Evolutionary conservation across 176 grass and related monocot genomes (phyloP), one percentile per base, ranked within the genome.

Genomic region (Avena sativa): DNA sequence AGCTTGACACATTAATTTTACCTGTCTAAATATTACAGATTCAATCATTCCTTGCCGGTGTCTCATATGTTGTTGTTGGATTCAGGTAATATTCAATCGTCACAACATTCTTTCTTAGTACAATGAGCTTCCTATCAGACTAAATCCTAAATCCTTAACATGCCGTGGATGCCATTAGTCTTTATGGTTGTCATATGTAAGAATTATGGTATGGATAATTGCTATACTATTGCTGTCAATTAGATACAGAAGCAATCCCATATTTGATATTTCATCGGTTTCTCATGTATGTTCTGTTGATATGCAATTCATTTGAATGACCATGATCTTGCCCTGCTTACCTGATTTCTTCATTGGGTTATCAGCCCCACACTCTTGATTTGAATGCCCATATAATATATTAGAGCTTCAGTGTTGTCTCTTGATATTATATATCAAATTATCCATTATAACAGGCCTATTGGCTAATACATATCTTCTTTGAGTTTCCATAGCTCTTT

Each of bases 1-100:
- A 53, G 68, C 32, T 61, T 56, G 21, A 65, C 65, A 48, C 17
- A 62, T 68, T 63, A 63, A 51, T 11, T 25, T 84, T 78, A 44
- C 55, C 59, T 73, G 4, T 66, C 56, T 91, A 86, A 83, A 52
- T 83, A n/a, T 87, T 90, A 81, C 91, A 98, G 95, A 95, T 98
- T 81, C 96, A 98, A 71, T 98, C 96, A 52, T 98, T 98, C 75
- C 91, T 98, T 91, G 96, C 93, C 28, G 96, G 96, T 51, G 96
- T 98, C 57, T 87, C 91, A 51, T 98, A 92, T 88, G 88, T 98
- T 89, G 96, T 92, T 23, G 87, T 98, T 85, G 96, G 96, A 86
- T 98, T 88, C 85, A 98, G 96, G 96, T 98, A 92, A 7, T 48
- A 76, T 57, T 81, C 34, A 87, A 32, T 50, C 62, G 81, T 87